Evolutionary conservation across 371 early-diverging fungal genomes (phyloP), one percentile per base, ranked within the genome.

Genomic region (Apophysomyces sp.): DNA sequence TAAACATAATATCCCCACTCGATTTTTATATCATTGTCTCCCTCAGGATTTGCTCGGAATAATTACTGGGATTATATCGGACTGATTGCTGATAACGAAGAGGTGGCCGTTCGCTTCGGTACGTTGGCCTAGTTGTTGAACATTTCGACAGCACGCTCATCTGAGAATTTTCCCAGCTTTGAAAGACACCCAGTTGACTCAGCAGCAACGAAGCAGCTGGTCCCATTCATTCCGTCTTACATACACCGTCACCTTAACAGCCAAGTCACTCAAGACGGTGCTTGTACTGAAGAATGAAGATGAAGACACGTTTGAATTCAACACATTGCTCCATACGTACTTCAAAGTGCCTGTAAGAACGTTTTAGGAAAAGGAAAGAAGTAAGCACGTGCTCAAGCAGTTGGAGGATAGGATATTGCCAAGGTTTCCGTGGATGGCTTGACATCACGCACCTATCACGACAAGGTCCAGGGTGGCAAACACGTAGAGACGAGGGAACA

Each of bases 301-400:
- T 27, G 74, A 73, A 29, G 73, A 77, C 55, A 66, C 86, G 11
- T 94, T 94, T 61, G 82, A 86, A 55, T 95, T 97, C 68, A 93
- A 93, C 26, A 77, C 92, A 9, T 82, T 97, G 39, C 78, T 97
- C 62, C 98, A 98, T 69, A 94, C 97, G 6, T 98, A 98, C 72
- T 89, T 96, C 59, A 66, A 76, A 26, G 88, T 92, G 44, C 78
- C 84, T 30, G 90, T 87, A 86, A 75, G 74, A 58, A 39, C 28
- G 0, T 29, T 3, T 49, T 26, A 16, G 24, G 4, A 32, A 29
- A 29, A 18, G 21, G 16, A 21, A 31, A 27, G 21, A 28, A 11
- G 34, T 34, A 1, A 13, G 18, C 16, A 12, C 7, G 16, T 24
- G 24, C 16, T 32, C 21, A 53, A 56, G 1, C 4, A 21, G 40